Percentiles rank a stretch among this genome's conserved stretches.
These are phyloP conservation scores for Lodderomyces oxycetoniae DNA, from an alignment of 1,139 yeast species.

Conservation along the genomic window DNA sequence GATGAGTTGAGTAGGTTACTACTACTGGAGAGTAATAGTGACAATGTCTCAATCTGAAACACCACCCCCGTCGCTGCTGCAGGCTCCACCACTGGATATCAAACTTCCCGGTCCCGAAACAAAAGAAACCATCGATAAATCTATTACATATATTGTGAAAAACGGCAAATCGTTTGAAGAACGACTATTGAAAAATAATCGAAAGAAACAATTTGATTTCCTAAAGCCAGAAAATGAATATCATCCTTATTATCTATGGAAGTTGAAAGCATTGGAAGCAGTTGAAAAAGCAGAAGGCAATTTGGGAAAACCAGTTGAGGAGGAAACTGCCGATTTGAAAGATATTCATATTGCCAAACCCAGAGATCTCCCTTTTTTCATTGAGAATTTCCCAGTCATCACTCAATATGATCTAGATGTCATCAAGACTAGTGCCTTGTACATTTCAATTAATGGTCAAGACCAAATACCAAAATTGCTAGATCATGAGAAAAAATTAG, in stretches of 20 bases:
- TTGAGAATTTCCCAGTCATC: constrained; percentile 47
- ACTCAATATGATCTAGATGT: constrained; percentile 63
- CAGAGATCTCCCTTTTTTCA: constrained; percentile 41
- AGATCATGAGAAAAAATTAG: constrained; percentile 33
- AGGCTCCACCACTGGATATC: neutral
- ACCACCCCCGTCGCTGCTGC: constrained; percentile 1
- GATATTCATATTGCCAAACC: constrained; percentile 10
- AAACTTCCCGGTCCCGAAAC: constrained; percentile 55
- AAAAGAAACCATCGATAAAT: constrained; percentile 59
- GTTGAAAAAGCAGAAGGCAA: neutral
- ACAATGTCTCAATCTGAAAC: no score
- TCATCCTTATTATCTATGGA: constrained; percentile 52
- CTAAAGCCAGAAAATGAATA: constrained; percentile 51
- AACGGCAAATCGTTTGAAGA: constrained; percentile 67
- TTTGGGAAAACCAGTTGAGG: neutral
- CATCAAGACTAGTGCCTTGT: constrained; percentile 69
- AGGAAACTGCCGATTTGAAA: constrained; percentile 3
- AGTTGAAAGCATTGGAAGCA: constrained; percentile 10
- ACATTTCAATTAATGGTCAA: constrained; percentile 54
- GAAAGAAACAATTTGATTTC: constrained; percentile 60
- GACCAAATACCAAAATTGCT: constrained; percentile 36
- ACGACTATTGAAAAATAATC: constrained; percentile 46
- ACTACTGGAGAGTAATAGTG: no score
- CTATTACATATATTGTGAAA: constrained; percentile 64
- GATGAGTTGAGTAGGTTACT: no score